These are phyloP conservation scores for Tulasnella sp. DNA, from an alignment of 768 basidiomycete genomes.

Conservation along the genomic window DNA sequence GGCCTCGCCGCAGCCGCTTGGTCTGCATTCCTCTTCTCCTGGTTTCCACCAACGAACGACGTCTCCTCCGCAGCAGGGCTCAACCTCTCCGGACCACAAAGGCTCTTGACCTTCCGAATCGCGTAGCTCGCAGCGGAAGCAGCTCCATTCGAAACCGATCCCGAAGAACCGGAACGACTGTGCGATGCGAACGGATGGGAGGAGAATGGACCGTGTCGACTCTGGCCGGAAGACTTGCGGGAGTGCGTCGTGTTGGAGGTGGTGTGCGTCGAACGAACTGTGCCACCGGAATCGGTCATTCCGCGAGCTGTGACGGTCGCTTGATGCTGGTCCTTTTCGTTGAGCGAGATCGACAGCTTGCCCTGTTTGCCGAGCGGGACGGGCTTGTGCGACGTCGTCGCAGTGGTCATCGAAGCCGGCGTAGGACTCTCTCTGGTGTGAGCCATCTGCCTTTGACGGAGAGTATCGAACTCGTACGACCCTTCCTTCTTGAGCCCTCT, in stretches of 20 bases:
- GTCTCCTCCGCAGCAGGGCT: conserved; percentile 24
- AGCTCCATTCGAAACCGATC: conserved; percentile 7
- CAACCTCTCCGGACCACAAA: conserved; percentile 28
- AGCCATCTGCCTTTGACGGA: background rate
- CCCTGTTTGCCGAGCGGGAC: conserved; percentile 9
- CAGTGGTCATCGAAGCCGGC: background rate
- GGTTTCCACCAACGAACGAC: conserved; percentile 12
- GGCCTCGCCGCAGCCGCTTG: background rate
- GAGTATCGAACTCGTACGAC: conserved; percentile 11
- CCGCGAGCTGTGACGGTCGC: background rate
- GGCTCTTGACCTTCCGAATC: conserved; percentile 28
- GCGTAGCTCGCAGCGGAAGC: conserved; percentile 26
- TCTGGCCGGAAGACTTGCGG: conserved; percentile 4
- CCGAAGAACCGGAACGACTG: background rate
- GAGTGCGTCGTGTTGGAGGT: conserved; percentile 14
- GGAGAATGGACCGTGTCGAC: background rate
- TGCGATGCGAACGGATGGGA: conserved; percentile 8
- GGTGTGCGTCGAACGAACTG: conserved; percentile 6
- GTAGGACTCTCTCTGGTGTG: background rate
- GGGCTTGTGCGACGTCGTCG: background rate
- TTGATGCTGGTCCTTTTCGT: background rate
- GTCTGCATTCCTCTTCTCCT: background rate
- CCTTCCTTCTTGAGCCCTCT: background rate
- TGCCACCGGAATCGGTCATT: background rate
- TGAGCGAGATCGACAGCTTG: conserved; percentile 11